These are phyloP conservation scores for Lipomyces anomalus DNA, from an alignment of 805 yeast genomes.

Conservation along the genomic window DNA sequence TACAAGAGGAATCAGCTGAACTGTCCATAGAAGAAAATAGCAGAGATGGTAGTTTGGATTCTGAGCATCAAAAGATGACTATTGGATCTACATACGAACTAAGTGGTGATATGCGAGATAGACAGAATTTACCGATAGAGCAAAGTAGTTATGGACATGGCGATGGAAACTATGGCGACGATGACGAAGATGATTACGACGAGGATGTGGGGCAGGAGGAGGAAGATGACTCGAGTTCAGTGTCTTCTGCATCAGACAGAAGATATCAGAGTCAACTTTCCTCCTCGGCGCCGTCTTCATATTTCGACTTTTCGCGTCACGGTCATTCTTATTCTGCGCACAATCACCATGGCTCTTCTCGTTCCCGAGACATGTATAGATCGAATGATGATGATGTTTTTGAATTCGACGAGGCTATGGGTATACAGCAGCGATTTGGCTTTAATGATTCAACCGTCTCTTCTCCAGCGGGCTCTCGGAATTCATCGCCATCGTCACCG, in stretches of 20 bases:
- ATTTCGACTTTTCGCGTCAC: not conserved
- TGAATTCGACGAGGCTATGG: conserved; percentile 11
- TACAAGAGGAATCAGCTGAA: too few relatives aligned
- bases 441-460: not conserved
- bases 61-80: too few relatives aligned
- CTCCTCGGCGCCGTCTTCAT: conserved; percentile 2
- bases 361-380: too few relatives aligned
- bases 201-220: conserved; percentile 1
- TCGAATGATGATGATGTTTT: conserved; percentile 15
- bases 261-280: not conserved
- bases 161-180: too few relatives aligned
- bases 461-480: not conserved
- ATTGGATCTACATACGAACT: too few relatives aligned
- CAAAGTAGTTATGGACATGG: too few relatives aligned
- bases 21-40: too few relatives aligned
- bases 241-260: not conserved
- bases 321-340: not conserved
- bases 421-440: not conserved
- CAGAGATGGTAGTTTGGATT: too few relatives aligned
- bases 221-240: too few relatives aligned
- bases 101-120: too few relatives aligned
- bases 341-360: not conserved
- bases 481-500: not conserved
- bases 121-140: too few relatives aligned
- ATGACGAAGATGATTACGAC: conserved; percentile 3